phyloP scores from a whole-genome alignment of 768 basidiomycete species.

The Lanmaoa rubissima region DNA sequence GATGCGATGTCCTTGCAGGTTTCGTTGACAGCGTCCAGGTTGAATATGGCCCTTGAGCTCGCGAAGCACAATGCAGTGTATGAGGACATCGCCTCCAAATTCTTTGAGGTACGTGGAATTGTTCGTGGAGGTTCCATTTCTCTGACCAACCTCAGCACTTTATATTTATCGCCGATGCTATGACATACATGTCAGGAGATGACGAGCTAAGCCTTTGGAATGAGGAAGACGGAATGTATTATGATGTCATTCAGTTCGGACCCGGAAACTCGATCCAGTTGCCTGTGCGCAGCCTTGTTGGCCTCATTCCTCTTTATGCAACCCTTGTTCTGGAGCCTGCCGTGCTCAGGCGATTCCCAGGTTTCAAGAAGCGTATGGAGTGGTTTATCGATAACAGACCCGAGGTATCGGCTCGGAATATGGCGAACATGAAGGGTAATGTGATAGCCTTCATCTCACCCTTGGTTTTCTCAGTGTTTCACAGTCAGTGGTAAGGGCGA shows the following conservation, averaged over 20 bases:
- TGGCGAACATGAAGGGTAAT: constrained; percentile 92
- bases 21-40: constrained; percentile 44
- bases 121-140: constrained; percentile 1
- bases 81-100: constrained; percentile 99
- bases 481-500: constrained; percentile 71
- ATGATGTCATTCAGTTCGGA: constrained; percentile 92
- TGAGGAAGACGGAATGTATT: constrained; percentile 97
- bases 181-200: constrained; percentile 87
- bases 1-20: neutral
- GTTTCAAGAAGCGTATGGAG: constrained; percentile 98
- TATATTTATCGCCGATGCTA: constrained; percentile 97
- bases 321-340: constrained; percentile 91
- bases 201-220: constrained; percentile 88
- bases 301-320: constrained; percentile 95
- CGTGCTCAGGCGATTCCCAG: constrained; percentile 87
- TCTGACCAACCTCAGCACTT: constrained; percentile 65
- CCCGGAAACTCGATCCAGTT: constrained; percentile 82
- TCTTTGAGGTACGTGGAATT: constrained; percentile 65
- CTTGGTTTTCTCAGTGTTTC: neutral
- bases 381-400: constrained; percentile 98
- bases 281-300: constrained; percentile 91
- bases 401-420: constrained; percentile 83
- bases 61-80: constrained; percentile 98
- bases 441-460: neutral
- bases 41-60: constrained; percentile 95